Percentiles rank a stretch among this genome's conserved stretches.
Conservation (phyloP, 2,329 filamentous ascomycete species). For the Aspergillus spinulosporus region DNA sequence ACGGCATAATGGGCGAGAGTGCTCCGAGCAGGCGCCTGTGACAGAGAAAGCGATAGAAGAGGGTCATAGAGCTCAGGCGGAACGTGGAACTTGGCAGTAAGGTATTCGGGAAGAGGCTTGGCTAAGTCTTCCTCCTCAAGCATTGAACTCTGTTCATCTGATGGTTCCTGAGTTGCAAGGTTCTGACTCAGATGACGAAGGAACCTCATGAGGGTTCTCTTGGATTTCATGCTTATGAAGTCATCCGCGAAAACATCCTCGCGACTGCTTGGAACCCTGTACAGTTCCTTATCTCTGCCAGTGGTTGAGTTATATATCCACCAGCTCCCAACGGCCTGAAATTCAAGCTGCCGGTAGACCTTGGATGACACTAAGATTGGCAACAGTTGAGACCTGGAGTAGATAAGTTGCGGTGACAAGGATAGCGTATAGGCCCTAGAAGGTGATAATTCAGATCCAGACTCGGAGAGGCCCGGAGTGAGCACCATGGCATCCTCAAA, state of each 20-base stretch:
- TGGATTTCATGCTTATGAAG: slow-evolving; percentile 73
- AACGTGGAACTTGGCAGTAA: slow-evolving; percentile 61
- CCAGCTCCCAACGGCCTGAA: slow-evolving; percentile 89
- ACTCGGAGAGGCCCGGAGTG: slow-evolving; percentile 23
- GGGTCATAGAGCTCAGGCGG: slow-evolving; percentile 67
- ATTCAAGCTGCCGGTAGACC: slow-evolving; percentile 86
- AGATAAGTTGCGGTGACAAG: slow-evolving; percentile 82
- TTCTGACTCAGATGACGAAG: slow-evolving; percentile 74
- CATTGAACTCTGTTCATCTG: slow-evolving; percentile 36
- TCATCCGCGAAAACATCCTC: slow-evolving; percentile 87
- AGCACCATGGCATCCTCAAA: slow-evolving; percentile 44
- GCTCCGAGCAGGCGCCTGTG: slow-evolving; percentile 56
- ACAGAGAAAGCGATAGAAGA: slow-evolving; percentile 71
- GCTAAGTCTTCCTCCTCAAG: slow-evolving; percentile 58
- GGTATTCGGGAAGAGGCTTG: slow-evolving; percentile 50
- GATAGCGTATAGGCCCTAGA: slow-evolving; percentile 79
- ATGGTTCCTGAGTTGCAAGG: slow-evolving; percentile 50
- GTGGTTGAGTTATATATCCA: slow-evolving; percentile 62
- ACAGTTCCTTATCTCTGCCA: slow-evolving; percentile 44
- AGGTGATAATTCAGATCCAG: slow-evolving; percentile 35
- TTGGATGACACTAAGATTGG: slow-evolving; percentile 82
- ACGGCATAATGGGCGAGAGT: slow-evolving; percentile 69
- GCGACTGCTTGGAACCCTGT: slow-evolving; percentile 79
- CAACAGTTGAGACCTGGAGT: slow-evolving; percentile 76
- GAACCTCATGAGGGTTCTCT: slow-evolving; percentile 89